Evolutionary conservation across 139 green algal genomes (phyloP), one percentile per base, ranked within the genome.

Genomic region (Haematococcus sp.): DNA sequence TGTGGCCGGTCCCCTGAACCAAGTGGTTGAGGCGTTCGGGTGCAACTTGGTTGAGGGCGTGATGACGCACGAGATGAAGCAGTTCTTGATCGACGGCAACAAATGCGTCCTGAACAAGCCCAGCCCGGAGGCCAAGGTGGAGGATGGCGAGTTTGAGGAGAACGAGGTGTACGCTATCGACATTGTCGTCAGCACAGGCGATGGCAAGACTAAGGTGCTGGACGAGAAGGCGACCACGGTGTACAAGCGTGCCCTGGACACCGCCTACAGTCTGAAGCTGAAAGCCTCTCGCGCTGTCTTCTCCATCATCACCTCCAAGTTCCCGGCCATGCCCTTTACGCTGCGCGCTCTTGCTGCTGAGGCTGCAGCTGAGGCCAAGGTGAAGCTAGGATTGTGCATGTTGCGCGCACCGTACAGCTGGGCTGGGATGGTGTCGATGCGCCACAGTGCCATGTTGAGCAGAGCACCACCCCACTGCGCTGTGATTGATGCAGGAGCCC

Each of bases 221-320:
- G 95, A 99, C 68, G 96, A 99, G 87, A 96, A 92, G 86, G 88
- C 97, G 87, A 99, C 96, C 31, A 96, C 90, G 0, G 91, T 99
- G 63, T 99, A 96, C 91, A 99, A 99, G 88, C 84, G 95, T 16
- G 94, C 92, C 9, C 78, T 98, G 71, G 94, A 97, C 44, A 81
- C 88, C 67, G 80, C 92, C 44, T 99, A 99, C 87, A 86, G 89
- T 55, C 85, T 98, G 20, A 98, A 98, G 92, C 51, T 88, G 52
- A 90, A 92, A 77, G 89, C 90, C 43, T 88, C 83, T 23, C 87
- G 94, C 15, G 83, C 85, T 25, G 84, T 97, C 22, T 93, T 97
- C 71, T 83, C 73, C 30, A 90, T 98, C 61, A 92, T 98, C 77
- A 91, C 84, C 76, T 88, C 88, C 59, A 86, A 86, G 63, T 97